phyloP scores from a whole-genome alignment of 192 early-diverging fungal species.

The Hyaloraphidium curvatum region DNA sequence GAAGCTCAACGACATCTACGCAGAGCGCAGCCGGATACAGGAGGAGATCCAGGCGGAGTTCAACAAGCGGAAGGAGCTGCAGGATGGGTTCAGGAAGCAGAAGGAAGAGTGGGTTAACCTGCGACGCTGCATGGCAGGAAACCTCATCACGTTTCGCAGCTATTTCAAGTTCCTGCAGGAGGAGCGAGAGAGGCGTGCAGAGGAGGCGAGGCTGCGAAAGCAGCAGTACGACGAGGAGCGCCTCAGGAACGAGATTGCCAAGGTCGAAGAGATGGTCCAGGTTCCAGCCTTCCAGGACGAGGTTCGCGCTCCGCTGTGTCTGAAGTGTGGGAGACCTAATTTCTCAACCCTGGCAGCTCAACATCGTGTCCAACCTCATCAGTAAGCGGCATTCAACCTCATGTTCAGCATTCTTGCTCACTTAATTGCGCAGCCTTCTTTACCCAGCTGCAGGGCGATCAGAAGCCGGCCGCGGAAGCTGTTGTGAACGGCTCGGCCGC shows the following conservation, averaged over 20 bases:
- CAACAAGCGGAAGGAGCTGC: background rate
- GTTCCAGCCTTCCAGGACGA: slow-evolving; percentile 3
- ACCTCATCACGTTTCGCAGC: background rate
- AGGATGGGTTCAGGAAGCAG: slow-evolving; percentile 2
- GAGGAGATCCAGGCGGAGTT: background rate
- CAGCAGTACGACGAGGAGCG: background rate
- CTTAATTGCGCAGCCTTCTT: no score
- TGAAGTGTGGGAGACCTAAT: background rate
- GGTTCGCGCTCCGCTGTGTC: background rate
- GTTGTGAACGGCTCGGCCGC: no score
- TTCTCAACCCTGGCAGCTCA: background rate
- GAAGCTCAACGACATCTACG: slow-evolving; percentile 1
- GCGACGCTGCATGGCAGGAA: background rate
- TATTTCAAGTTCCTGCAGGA: background rate
- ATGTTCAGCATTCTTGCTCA: no score
- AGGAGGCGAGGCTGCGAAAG: background rate
- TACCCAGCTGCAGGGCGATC: no score
- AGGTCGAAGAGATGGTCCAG: background rate
- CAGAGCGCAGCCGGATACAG: background rate
- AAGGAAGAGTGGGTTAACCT: slow-evolving; percentile 2
- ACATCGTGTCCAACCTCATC: background rate
- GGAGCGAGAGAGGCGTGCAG: background rate
- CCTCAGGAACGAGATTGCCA: background rate
- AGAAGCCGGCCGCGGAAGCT: no score
- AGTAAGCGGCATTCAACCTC: no score